These are phyloP conservation scores for Boletus rufocinnamomeus DNA, from an alignment of 768 basidiomycete species.

Conservation along the genomic window DNA sequence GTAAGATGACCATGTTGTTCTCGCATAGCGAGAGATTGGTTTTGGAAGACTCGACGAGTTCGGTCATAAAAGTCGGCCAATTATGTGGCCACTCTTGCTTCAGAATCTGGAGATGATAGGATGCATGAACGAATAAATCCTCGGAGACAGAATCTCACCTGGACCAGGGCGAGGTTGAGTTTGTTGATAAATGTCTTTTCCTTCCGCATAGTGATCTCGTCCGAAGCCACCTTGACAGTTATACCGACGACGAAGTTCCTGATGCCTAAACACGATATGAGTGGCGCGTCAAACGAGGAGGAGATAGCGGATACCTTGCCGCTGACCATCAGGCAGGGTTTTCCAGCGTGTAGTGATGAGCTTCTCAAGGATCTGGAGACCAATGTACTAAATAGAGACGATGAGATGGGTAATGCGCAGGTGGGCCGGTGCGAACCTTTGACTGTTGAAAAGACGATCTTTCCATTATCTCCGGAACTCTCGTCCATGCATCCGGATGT, in stretches of 20 bases:
- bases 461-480: conserved; percentile 93
- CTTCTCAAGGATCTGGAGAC: conserved; percentile 94
- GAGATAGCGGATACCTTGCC: conserved; percentile 61
- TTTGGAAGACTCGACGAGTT: conserved; percentile 96
- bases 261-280: conserved; percentile 59
- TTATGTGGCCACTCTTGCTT: conserved; percentile 99
- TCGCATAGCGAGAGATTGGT: conserved; percentile 96
- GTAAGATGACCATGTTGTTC: conserved; percentile 99
- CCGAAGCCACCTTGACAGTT: conserved; percentile 90
- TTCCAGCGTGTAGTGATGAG: conserved; percentile 95
- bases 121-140: conserved; percentile 5
- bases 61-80: conserved; percentile 97
- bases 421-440: conserved; percentile 53
- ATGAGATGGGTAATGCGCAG: conserved; percentile 12
- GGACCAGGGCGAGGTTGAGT: conserved; percentile 93
- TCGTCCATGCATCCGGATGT: conserved; percentile 94
- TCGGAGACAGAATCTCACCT: conserved; percentile 50
- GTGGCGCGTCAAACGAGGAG: conserved; percentile 6
- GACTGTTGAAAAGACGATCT: conserved; percentile 80
- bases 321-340: conserved; percentile 89
- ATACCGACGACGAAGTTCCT: conserved; percentile 95
- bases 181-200: conserved; percentile 97
- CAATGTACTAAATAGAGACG: conserved; percentile 72
- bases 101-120: conserved; percentile 63
- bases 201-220: conserved; percentile 83